These are phyloP conservation scores for Bocquillonia castaneifolia DNA, from an alignment of 441 rosid species.

Conservation along the genomic window DNA sequence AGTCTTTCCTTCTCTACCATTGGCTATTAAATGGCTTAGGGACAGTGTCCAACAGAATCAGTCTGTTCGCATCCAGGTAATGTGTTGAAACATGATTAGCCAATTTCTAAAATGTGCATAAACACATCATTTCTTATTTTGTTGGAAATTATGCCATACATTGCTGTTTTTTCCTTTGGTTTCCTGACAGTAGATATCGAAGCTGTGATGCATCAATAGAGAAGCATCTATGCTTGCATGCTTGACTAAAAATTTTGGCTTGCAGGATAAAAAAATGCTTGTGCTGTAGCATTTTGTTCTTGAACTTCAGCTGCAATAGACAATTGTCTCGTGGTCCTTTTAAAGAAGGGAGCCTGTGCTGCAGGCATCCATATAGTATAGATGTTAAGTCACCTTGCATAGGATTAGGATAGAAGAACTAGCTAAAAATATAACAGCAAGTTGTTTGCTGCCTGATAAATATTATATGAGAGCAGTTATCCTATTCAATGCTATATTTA, in stretches of 20 bases:
- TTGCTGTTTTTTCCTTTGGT: neutral
- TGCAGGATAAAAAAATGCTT: neutral
- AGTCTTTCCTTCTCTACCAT: conserved; percentile 81
- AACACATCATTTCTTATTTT: neutral
- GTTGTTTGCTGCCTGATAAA: neutral
- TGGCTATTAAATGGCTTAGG: conserved; percentile 87
- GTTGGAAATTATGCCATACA: neutral
- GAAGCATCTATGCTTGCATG: neutral
- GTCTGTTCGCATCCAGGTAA: conserved; percentile 70
- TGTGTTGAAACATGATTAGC: too few species aligned
- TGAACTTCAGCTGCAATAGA: neutral
- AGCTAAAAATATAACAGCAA: neutral
- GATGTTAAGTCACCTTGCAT: too few species aligned
- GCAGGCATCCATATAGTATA: too few species aligned
- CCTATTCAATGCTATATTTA: neutral
- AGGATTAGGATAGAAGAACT: neutral
- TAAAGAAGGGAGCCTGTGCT: neutral
- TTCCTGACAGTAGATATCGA: neutral
- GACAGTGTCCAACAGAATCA: conserved; percentile 55
- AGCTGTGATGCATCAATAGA: neutral
- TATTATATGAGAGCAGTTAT: neutral
- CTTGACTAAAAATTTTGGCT: neutral
- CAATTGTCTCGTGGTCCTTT: too few species aligned
- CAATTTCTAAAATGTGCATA: neutral
- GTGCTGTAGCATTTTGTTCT: neutral